These are phyloP conservation scores for Creolimax fragrantissima DNA, from an alignment of 78 protist species.

Conservation along the genomic window DNA sequence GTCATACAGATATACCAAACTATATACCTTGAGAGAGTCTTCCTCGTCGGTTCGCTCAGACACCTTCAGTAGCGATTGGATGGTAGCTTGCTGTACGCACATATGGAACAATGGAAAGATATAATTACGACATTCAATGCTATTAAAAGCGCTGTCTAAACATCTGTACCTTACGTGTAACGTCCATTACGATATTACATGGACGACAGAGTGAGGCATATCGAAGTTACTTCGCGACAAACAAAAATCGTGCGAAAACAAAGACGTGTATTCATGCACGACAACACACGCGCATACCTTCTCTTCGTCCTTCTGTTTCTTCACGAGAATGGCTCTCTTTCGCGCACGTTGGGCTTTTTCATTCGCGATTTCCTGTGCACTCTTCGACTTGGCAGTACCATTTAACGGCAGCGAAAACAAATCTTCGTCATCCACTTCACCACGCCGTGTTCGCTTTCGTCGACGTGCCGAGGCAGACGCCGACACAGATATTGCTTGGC, in stretches of 20 bases:
- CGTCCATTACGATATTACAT: too few relatives aligned
- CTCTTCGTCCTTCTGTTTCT: neutral
- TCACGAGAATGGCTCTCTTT: neutral
- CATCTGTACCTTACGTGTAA: too few relatives aligned
- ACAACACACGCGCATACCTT: neutral
- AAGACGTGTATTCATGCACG: neutral
- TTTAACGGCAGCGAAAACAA: neutral
- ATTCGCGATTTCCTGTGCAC: neutral
- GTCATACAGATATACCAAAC: neutral
- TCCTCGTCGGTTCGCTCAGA: neutral
- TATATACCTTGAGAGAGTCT: neutral
- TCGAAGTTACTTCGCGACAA: too few relatives aligned
- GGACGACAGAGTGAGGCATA: too few relatives aligned
- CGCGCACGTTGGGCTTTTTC: neutral
- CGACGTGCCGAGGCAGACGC: too few relatives aligned
- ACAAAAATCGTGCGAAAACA: too few relatives aligned
- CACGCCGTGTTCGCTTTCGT: neutral
- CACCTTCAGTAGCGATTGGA: neutral
- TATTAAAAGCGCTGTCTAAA: too few relatives aligned
- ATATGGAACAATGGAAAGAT: too few relatives aligned
- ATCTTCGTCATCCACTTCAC: neutral
- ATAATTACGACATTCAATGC: too few relatives aligned
- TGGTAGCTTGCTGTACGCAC: neutral
- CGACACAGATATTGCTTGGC: too few relatives aligned
- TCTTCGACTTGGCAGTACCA: neutral